Evolutionary conservation across 2,329 filamentous ascomycete species (phyloP).

Genomic region (Fusarium poae): DNA sequence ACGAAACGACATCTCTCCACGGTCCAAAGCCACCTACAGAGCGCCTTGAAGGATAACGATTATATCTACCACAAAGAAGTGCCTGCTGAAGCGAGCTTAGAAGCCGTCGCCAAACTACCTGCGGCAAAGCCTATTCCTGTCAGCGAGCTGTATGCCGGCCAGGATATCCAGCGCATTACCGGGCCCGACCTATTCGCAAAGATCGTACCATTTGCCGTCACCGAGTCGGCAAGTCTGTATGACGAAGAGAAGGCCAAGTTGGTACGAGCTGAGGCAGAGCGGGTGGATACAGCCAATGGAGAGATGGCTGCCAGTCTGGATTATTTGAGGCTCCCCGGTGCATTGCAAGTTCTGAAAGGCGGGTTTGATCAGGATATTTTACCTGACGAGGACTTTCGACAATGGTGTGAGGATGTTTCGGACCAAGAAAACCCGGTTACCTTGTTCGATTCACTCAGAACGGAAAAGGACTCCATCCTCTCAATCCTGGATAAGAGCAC

Average conservation of each 20-base stretch:
- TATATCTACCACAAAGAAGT: constrained; percentile 98
- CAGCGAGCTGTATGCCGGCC: constrained; percentile 94
- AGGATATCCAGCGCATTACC: constrained; percentile 97
- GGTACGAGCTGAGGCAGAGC: constrained; percentile 91
- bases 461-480: constrained; percentile 81
- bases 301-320: constrained; percentile 97
- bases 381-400: constrained; percentile 90
- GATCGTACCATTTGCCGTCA: constrained; percentile 95
- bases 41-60: constrained; percentile 91
- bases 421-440: constrained; percentile 83
- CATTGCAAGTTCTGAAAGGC: constrained; percentile 91
- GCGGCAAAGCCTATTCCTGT: constrained; percentile 98
- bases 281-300: constrained; percentile 90
- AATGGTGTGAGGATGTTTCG: constrained; percentile 94
- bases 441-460: constrained; percentile 83
- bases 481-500: constrained; percentile 80
- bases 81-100: constrained; percentile 84
- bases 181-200: constrained; percentile 97
- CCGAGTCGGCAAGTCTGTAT: constrained; percentile 95
- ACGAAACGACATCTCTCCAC: constrained; percentile 84
- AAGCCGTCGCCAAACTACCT: constrained; percentile 88
- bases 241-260: constrained; percentile 99
- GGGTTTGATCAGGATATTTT: constrained; percentile 90
- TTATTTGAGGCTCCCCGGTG: constrained; percentile 89
- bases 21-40: constrained; percentile 83